Conservation (phyloP, 768 basidiomycete species). For the Boletus edulis region DNA sequence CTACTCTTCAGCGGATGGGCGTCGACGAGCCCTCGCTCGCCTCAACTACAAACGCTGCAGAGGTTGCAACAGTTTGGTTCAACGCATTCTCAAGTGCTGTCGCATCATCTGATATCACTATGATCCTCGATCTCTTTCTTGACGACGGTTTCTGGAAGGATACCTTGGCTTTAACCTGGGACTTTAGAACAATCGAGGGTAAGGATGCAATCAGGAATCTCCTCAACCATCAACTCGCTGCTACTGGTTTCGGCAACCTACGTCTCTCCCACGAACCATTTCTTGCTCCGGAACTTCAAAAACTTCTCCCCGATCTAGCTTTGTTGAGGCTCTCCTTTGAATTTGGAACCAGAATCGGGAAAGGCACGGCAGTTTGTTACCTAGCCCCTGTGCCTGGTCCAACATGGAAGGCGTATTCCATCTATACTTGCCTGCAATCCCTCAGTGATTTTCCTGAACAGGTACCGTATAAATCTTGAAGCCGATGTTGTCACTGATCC, state of each 20-base stretch:
- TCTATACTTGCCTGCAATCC: conserved; percentile 61
- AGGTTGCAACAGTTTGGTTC: conserved; percentile 27
- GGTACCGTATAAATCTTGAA: conserved; percentile 9
- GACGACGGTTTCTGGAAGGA: conserved; percentile 50
- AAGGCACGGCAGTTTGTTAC: conserved; percentile 51
- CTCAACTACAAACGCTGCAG: conserved; percentile 21
- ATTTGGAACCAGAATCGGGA: conserved; percentile 50
- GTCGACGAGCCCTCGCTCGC: conserved; percentile 18
- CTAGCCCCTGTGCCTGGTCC: conserved; percentile 44
- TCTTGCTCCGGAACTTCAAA: conserved; percentile 32
- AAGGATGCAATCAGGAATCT: conserved; percentile 36
- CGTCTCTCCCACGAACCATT: conserved; percentile 19
- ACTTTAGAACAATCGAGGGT: conserved; percentile 50
- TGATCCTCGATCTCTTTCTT: conserved; percentile 28
- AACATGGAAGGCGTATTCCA: conserved; percentile 57
- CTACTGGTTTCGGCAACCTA: conserved; percentile 18
- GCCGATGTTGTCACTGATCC: background rate
- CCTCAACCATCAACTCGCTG: conserved; percentile 33
- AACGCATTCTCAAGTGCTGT: conserved; percentile 23
- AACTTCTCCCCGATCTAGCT: conserved; percentile 50
- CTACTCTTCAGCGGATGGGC: conserved; percentile 28
- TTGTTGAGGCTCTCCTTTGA: conserved; percentile 57
- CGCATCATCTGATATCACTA: conserved; percentile 10
- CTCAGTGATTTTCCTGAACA: conserved; percentile 56
- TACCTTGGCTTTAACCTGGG: conserved; percentile 50